Evolutionary conservation across 139 green algal genomes (phyloP).

Genomic region (Coelastrella sp.): DNA sequence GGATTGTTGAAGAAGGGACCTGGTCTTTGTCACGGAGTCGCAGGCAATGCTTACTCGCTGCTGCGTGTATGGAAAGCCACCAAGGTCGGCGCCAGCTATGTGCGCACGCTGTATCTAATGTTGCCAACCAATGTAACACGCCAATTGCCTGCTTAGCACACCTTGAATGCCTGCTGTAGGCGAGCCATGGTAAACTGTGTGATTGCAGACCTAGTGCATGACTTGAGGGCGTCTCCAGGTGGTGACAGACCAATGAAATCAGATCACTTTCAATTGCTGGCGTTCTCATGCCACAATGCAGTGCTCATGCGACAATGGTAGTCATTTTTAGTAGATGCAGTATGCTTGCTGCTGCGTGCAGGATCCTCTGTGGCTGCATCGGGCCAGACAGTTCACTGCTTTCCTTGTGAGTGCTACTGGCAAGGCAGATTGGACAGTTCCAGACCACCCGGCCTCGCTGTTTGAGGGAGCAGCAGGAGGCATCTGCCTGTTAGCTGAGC

Average conservation of each 20-base stretch:
- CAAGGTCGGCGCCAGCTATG: not conserved
- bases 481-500: conserved; percentile 58
- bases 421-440: conserved; percentile 40
- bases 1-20: conserved; percentile 64
- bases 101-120: not conserved
- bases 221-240: too few relatives aligned
- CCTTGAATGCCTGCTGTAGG: not conserved
- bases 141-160: too few relatives aligned
- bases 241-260: too few relatives aligned
- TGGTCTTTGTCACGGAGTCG: conserved; percentile 63
- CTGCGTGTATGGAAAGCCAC: conserved; percentile 50
- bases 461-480: conserved; percentile 59
- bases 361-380: conserved; percentile 43
- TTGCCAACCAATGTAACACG: too few relatives aligned
- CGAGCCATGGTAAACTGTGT: not conserved
- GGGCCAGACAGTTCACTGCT: conserved; percentile 43
- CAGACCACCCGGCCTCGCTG: conserved; percentile 59
- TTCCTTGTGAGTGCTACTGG: conserved; percentile 43
- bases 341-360: conserved; percentile 1
- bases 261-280: not conserved
- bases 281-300: not conserved
- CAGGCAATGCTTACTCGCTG: conserved; percentile 64
- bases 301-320: too few relatives aligned
- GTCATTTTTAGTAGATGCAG: not conserved
- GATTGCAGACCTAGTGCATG: not conserved